Conservation (phyloP, 352 stramenopile species). For the Globisporangium nagaii region DNA sequence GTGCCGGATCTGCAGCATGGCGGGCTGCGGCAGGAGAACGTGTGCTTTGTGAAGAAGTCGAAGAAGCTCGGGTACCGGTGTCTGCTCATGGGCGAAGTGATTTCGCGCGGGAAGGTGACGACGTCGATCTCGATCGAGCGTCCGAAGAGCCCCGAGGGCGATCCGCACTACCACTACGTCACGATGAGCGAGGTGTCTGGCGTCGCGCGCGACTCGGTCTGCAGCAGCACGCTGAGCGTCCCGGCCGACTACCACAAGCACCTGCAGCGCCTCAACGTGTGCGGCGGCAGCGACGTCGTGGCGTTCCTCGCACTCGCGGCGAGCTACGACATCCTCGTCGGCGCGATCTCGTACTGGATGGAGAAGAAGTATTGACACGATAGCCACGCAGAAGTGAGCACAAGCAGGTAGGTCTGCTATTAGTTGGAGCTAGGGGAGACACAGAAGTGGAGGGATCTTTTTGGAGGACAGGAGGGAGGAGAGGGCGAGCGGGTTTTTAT, state of each 20-base stretch:
- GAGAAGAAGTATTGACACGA: constrained; percentile 65
- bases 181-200: constrained; percentile 75
- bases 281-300: constrained; percentile 67
- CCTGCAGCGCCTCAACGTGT: constrained; percentile 68
- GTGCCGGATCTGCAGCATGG: constrained; percentile 49
- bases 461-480: neutral
- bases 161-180: constrained; percentile 66
- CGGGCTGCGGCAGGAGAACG: constrained; percentile 57
- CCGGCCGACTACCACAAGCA: constrained; percentile 61
- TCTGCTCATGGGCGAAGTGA: constrained; percentile 76
- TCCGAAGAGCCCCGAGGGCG: constrained; percentile 36
- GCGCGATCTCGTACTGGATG: constrained; percentile 66
- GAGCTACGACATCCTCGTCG: constrained; percentile 77
- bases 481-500: too few relatives aligned
- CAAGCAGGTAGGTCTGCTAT: too few relatives aligned
- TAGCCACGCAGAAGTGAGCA: too few relatives aligned
- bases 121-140: constrained; percentile 69
- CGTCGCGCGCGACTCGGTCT: constrained; percentile 46
- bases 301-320: constrained; percentile 62
- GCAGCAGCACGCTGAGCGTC: constrained; percentile 71
- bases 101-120: constrained; percentile 73
- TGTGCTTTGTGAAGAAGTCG: constrained; percentile 80
- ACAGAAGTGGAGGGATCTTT: too few relatives aligned
- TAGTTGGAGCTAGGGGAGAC: too few relatives aligned
- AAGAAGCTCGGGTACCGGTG: constrained; percentile 64